Evolutionary conservation across 108 stramenopile genomes (phyloP), one percentile per base, ranked within the genome.

Genomic region (Conticribra weissflogii): DNA sequence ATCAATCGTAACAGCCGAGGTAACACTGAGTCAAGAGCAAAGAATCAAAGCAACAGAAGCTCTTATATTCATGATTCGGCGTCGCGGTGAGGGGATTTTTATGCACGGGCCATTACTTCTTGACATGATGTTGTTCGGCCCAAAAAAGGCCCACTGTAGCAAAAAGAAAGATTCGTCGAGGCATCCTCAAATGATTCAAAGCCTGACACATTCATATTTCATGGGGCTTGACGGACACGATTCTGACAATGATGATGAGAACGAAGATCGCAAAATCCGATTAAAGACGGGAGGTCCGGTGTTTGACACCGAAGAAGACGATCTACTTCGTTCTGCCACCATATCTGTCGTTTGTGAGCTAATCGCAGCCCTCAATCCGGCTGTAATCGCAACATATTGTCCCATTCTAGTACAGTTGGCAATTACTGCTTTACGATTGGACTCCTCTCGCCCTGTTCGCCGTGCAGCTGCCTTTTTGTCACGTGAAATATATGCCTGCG

Each of bases 21-120:
- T 83, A 51, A 47, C 46, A 2, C 31, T 86, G n/a, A 66, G 51
- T 22, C 59, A 63, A 54, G 86, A 85, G 41, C 86, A 95, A 71
- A 74, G 88, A 49, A 79, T 95, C 36, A 95, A 95, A 63, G 63
- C 86, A 15, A 77, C 87, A 4, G 94, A 95, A 74, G 88, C 89
- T 0, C 62, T 92, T 19, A 81, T 88, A 27, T 86, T 88, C 44
- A 79, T 83, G 47, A 89, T 92, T 64, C 77, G 91, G 47, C 72
- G 91, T 63, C 81, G 87, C 50, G 85, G 85, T 1, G 68, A 81
- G 18, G 79, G 74, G 16, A 78, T 86, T 22, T 78, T 81, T 36
- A 51, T 76, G 28, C 82, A 80, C 47, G 69, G 84, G 15, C 62
- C 85, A 5, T 23, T 46, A 29, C 29, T 93, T 3, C 54, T 91